Evolutionary conservation across 768 basidiomycete genomes (phyloP).

Genomic region (Lactarius evosmus): DNA sequence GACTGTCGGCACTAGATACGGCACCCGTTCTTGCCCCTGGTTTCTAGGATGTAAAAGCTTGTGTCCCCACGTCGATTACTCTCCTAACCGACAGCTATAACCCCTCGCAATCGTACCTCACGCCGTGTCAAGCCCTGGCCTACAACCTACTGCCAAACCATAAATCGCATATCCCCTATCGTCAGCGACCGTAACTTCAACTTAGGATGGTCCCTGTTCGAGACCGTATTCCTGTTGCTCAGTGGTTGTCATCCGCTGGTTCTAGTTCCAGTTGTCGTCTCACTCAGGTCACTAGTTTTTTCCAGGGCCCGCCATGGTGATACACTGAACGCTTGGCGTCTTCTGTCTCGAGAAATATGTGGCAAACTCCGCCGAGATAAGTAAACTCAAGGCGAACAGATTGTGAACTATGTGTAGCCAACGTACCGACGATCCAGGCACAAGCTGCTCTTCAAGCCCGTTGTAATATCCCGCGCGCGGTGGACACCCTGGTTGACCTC

Average conservation of each 20-base stretch:
- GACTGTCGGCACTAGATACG: background rate
- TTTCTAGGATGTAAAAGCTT: background rate
- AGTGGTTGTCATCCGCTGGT: background rate
- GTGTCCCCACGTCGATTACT: background rate
- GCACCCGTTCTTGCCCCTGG: background rate
- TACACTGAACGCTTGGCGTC: background rate
- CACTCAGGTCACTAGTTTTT: background rate
- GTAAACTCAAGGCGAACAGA: background rate
- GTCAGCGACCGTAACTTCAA: background rate
- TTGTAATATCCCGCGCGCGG: background rate
- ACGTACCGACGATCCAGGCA: background rate
- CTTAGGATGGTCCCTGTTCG: background rate
- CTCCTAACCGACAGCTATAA: background rate
- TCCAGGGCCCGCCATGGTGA: background rate
- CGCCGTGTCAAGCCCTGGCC: background rate
- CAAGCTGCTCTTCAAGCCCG: background rate
- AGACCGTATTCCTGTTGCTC: background rate
- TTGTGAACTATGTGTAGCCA: background rate
- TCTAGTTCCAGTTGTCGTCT: background rate
- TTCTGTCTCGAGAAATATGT: background rate
- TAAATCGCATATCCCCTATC: background rate
- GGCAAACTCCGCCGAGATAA: background rate
- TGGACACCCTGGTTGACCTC: background rate
- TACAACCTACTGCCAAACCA: background rate
- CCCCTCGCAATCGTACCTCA: background rate